phyloP scores from a whole-genome alignment of 768 basidiomycete species.

The Rhizopogon vulgaris region DNA sequence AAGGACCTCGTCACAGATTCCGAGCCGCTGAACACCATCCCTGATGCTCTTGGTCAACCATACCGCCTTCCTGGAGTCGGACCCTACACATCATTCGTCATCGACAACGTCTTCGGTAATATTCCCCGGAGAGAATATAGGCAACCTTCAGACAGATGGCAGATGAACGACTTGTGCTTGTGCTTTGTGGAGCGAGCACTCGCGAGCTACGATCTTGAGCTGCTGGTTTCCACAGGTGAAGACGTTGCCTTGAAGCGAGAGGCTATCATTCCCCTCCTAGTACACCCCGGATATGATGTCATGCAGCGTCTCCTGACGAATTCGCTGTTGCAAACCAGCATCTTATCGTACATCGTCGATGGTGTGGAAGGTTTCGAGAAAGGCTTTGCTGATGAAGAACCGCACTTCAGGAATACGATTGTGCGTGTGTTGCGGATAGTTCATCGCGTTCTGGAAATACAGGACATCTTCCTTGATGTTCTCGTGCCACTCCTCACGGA shows the following conservation, averaged over 20 bases:
- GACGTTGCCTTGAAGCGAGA: conserved; percentile 48
- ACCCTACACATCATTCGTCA: conserved; percentile 79
- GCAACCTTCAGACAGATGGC: conserved; percentile 74
- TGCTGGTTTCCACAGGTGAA: conserved; percentile 53
- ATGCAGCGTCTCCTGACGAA: conserved; percentile 73
- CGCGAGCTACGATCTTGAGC: conserved; percentile 75
- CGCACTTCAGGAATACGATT: conserved; percentile 69
- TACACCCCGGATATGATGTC: conserved; percentile 86
- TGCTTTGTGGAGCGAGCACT: conserved; percentile 81
- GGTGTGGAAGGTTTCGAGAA: conserved; percentile 75
- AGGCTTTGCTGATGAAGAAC: conserved; percentile 60
- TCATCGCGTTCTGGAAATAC: conserved; percentile 75
- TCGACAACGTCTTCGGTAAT: conserved; percentile 84
- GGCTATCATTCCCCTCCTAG: conserved; percentile 45
- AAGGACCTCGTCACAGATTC: conserved; percentile 53
- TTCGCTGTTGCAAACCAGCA: conserved; percentile 61
- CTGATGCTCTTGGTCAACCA: conserved; percentile 73
- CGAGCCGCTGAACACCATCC: conserved; percentile 66
- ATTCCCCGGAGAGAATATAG: conserved; percentile 72
- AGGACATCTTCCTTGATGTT: conserved; percentile 86
- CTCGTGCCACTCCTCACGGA: conserved; percentile 74
- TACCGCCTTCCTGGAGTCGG: conserved; percentile 75
- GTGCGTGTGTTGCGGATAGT: conserved; percentile 78
- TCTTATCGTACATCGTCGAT: conserved; percentile 77
- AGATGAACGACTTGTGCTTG: conserved; percentile 78